Evolutionary conservation across 2,329 filamentous ascomycete species (phyloP).

Genomic region (Fusarium sp.): DNA sequence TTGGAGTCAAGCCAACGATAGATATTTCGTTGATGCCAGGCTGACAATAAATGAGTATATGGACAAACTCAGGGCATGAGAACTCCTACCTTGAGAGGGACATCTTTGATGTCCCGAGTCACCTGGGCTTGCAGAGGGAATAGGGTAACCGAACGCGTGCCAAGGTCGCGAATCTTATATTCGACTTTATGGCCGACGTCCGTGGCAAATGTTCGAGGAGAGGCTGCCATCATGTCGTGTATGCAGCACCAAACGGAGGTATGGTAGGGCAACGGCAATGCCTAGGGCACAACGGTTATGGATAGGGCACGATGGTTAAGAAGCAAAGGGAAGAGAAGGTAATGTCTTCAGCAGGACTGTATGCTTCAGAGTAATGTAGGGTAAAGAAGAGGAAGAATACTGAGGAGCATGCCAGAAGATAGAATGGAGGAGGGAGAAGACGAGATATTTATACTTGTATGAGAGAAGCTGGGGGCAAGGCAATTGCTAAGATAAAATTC

Average conservation of each 20-base stretch:
- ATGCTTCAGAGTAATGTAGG: background rate
- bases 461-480: slow-evolving; percentile 10
- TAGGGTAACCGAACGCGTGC: slow-evolving; percentile 72
- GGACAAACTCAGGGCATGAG: background rate
- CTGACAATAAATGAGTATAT: slow-evolving; percentile 46
- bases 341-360: background rate
- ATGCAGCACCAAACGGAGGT: background rate
- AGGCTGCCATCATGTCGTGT: background rate
- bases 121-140: slow-evolving; percentile 73
- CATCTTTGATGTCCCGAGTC: slow-evolving; percentile 69
- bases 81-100: slow-evolving; percentile 53
- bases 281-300: background rate
- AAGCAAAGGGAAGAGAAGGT: background rate
- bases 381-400: background rate
- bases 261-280: background rate
- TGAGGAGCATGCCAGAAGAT: slow-evolving; percentile 28
- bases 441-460: slow-evolving; percentile 47
- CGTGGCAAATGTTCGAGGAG: slow-evolving; percentile 48
- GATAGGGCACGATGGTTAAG: background rate
- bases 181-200: slow-evolving; percentile 60
- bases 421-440: slow-evolving; percentile 25
- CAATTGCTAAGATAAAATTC: slow-evolving; percentile 5
- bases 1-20: slow-evolving; percentile 68
- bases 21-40: slow-evolving; percentile 70
- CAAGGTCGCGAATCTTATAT: slow-evolving; percentile 68